Conservation (phyloP, 2,329 filamentous ascomycete species). For the Coleophoma eucalyptorum region DNA sequence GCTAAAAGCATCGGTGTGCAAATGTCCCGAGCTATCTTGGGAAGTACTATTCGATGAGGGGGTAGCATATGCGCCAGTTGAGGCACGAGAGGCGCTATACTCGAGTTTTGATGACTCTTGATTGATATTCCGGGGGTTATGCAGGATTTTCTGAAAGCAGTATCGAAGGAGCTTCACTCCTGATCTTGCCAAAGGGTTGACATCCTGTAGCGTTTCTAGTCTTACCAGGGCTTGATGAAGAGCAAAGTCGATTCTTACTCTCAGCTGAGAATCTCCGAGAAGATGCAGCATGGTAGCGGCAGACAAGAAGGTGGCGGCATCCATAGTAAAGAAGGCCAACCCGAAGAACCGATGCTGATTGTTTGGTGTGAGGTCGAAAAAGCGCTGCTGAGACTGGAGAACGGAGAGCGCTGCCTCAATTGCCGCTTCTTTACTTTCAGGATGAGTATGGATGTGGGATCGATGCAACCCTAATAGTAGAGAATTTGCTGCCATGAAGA, state of each 20-base stretch:
- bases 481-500: not conserved
- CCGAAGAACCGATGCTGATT: not conserved
- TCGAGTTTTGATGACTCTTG: not conserved
- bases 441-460: not conserved
- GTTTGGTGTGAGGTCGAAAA: not conserved
- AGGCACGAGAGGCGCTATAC: not conserved
- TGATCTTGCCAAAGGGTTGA: not conserved
- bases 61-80: not conserved
- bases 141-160: not conserved
- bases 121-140: not conserved
- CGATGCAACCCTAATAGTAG: constrained; percentile 1
- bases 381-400: constrained; percentile 1
- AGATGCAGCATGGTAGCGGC: not conserved
- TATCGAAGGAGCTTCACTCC: not conserved
- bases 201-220: not conserved
- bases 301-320: constrained; percentile 1
- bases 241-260: not conserved
- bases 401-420: not conserved
- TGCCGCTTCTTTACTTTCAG: not conserved
- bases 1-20: not conserved
- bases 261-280: not conserved
- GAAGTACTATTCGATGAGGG: not conserved
- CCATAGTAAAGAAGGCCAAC: constrained; percentile 2
- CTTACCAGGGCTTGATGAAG: not conserved
- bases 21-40: not conserved